Percentiles rank a stretch among this genome's conserved stretches.
These are phyloP conservation scores for Hyaloscypha finlandica DNA, from an alignment of 495 filamentous ascomycete genomes.

Conservation along the genomic window DNA sequence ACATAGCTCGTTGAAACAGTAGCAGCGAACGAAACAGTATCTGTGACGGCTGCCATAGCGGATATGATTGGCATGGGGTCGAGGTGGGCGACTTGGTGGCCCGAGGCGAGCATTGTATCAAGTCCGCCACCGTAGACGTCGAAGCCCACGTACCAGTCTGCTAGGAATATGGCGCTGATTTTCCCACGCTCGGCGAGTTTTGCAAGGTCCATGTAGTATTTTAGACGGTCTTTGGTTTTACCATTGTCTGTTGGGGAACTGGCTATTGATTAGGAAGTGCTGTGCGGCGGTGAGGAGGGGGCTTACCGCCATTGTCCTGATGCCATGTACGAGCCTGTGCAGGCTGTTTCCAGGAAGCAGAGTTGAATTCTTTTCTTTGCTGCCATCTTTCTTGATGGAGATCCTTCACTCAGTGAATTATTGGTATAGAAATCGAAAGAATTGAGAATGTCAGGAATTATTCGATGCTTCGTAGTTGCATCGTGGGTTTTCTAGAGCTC, in stretches of 20 bases:
- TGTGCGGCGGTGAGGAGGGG: constrained; percentile 2
- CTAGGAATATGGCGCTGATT: constrained; percentile 5
- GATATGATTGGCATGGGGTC: constrained; percentile 1
- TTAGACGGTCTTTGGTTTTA: constrained; percentile 6
- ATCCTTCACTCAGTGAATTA: no score
- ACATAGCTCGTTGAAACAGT: constrained; percentile 2
- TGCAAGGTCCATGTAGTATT: constrained; percentile 1
- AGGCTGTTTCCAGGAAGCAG: constrained; percentile 13
- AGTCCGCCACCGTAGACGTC: constrained; percentile 8
- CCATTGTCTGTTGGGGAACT: constrained; percentile 13
- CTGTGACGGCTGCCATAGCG: constrained; percentile 7
- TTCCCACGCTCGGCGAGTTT: constrained; percentile 8
- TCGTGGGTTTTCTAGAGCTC: no score
- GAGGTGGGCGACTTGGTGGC: not conserved
- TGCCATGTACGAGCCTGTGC: constrained; percentile 11
- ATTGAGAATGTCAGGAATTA: no score
- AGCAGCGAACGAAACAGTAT: not conserved
- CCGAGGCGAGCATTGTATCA: not conserved
- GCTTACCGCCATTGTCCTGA: constrained; percentile 11
- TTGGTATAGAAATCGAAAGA: no score
- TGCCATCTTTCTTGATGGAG: not conserved
- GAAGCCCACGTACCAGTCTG: constrained; percentile 3
- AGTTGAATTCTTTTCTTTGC: constrained; percentile 14
- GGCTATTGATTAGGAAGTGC: constrained; percentile 44
- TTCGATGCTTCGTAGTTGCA: no score